Conservation (phyloP, 306 rosid species). For the Styphnolobium japonicum region DNA sequence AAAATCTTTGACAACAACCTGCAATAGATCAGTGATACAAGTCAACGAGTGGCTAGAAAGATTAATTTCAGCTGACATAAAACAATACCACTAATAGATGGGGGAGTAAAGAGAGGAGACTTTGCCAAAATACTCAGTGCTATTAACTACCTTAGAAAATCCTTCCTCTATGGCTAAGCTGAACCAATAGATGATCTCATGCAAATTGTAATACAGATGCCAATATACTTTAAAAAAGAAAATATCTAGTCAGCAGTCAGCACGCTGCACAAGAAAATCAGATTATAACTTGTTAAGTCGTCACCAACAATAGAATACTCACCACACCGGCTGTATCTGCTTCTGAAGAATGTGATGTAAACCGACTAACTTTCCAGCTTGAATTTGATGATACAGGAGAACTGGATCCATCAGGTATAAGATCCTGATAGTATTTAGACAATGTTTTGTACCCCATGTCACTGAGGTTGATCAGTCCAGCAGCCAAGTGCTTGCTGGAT, state of each 20-base stretch:
- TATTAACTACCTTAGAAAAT: conserved; percentile 45
- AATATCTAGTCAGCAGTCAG: conserved; percentile 36
- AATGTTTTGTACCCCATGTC: conserved; percentile 95
- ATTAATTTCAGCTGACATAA: conserved; percentile 25
- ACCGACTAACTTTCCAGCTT: conserved; percentile 73
- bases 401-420: conserved; percentile 83
- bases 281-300: background rate
- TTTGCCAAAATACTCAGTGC: conserved; percentile 15
- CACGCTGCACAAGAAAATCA: conserved; percentile 27
- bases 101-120: background rate
- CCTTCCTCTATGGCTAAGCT: conserved; percentile 47
- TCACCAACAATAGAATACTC: conserved; percentile 43
- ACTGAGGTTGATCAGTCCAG: conserved; percentile 78
- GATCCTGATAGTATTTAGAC: conserved; percentile 90
- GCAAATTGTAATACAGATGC: conserved; percentile 41
- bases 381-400: conserved; percentile 85
- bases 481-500: conserved; percentile 93
- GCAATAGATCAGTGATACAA: conserved; percentile 34
- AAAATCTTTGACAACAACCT: conserved; percentile 71
- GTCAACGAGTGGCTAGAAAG: conserved; percentile 19
- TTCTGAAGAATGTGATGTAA: conserved; percentile 64
- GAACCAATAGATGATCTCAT: conserved; percentile 46
- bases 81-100: conserved; percentile 17
- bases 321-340: conserved; percentile 87
- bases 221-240: conserved; percentile 37